phyloP scores from a whole-genome alignment of 495 filamentous ascomycete genomes.

The Lophium mytilinum region DNA sequence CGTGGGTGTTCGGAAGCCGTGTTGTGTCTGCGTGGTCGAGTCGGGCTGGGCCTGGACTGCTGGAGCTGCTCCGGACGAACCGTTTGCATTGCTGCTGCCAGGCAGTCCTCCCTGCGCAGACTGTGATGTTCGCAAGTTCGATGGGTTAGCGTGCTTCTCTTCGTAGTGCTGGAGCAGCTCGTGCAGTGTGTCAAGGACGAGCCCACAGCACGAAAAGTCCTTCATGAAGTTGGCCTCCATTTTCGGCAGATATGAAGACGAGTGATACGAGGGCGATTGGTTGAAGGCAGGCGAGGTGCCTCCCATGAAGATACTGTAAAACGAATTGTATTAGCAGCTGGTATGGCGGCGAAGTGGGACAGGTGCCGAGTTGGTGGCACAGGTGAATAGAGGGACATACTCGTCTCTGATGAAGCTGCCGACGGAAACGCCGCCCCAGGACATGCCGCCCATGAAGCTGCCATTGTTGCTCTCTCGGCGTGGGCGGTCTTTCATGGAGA shows the following conservation, averaged over 20 bases:
- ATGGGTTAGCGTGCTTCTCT: conserved; percentile 72
- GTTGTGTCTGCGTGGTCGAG: conserved; percentile 19
- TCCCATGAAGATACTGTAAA: conserved; percentile 80
- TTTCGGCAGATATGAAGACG: conserved; percentile 94
- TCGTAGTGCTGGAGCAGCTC: conserved; percentile 96
- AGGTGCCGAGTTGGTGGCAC: background rate
- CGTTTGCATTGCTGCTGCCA: conserved; percentile 38
- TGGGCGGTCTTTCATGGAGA: conserved; percentile 67
- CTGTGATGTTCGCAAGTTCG: conserved; percentile 46
- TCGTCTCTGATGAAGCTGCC: conserved; percentile 97
- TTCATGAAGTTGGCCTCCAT: conserved; percentile 95
- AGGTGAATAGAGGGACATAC: conserved; percentile 51
- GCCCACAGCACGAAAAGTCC: conserved; percentile 89
- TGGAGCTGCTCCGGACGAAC: conserved; percentile 5
- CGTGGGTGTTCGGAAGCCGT: conserved; percentile 15
- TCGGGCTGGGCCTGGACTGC: conserved; percentile 38
- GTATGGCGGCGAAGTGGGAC: background rate
- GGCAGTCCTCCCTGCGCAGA: conserved; percentile 40
- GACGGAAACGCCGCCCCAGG: conserved; percentile 93
- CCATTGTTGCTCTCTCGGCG: conserved; percentile 80
- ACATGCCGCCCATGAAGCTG: conserved; percentile 89
- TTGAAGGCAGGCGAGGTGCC: conserved; percentile 89
- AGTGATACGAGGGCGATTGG: conserved; percentile 88
- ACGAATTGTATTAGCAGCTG: conserved; percentile 24
- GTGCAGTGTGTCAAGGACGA: conserved; percentile 79